phyloP scores from a whole-genome alignment of 805 yeast genomes.

The Starmera dryadoides region DNA sequence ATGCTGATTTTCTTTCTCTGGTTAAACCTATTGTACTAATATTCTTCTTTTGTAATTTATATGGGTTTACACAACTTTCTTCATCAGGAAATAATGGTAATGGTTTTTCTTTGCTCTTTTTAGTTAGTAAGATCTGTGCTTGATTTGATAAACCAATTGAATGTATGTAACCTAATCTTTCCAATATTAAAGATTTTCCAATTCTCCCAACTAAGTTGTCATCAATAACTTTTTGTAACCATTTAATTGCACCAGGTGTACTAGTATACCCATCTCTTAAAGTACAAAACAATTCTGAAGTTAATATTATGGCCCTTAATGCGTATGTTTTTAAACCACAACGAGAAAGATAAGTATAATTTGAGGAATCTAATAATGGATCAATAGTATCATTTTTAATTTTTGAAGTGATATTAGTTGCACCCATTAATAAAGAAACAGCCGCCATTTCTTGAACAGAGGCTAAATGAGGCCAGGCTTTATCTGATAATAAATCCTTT shows the following conservation, averaged over 20 bases:
- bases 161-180: slow-evolving; percentile 48
- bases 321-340: slow-evolving; percentile 64
- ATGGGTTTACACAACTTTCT: slow-evolving; percentile 21
- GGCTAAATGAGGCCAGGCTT: slow-evolving; percentile 76
- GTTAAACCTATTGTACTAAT: slow-evolving; percentile 44
- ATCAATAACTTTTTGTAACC: slow-evolving; percentile 37
- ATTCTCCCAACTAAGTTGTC: slow-evolving; percentile 38
- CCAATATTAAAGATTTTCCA: slow-evolving; percentile 44
- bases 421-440: slow-evolving; percentile 58
- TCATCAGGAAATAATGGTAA: slow-evolving; percentile 8
- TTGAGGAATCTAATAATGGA: slow-evolving; percentile 52
- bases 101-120: slow-evolving; percentile 12
- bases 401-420: slow-evolving; percentile 32
- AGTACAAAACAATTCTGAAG: slow-evolving; percentile 59
- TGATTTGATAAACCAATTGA: slow-evolving; percentile 32
- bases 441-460: slow-evolving; percentile 88
- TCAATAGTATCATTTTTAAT: slow-evolving; percentile 36
- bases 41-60: slow-evolving; percentile 28
- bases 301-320: slow-evolving; percentile 55
- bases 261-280: slow-evolving; percentile 35
- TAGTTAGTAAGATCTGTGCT: slow-evolving; percentile 22
- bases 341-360: slow-evolving; percentile 69
- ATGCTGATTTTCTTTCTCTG: slow-evolving; percentile 62
- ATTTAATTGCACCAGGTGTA: slow-evolving; percentile 34
- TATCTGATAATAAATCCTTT: slow-evolving; percentile 69